phyloP scores from a whole-genome alignment of 1,284 basidiomycete genomes.

The Irpex sp. region DNA sequence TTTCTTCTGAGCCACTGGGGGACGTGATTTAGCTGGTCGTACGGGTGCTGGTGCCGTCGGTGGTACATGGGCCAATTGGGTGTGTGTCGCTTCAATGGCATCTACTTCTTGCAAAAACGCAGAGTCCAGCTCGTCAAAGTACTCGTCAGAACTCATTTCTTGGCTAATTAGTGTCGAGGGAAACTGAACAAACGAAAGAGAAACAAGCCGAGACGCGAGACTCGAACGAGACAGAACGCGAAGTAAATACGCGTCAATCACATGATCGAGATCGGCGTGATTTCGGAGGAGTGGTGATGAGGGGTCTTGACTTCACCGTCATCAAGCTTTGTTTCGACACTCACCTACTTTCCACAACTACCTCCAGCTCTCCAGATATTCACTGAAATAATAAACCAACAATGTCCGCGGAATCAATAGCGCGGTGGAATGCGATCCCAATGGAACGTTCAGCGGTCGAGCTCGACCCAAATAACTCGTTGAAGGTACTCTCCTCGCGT shows the following conservation, averaged over 20 bases:
- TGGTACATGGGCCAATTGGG: conserved; percentile 19
- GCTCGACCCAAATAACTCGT: conserved; percentile 10
- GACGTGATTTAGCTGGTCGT: neutral
- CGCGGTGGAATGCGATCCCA: conserved; percentile 69
- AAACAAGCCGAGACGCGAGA: neutral
- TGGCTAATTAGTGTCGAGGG: neutral
- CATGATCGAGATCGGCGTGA: neutral
- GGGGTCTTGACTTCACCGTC: no score
- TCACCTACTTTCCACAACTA: no score
- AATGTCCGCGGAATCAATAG: conserved; percentile 61
- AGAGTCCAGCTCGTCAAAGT: conserved; percentile 55
- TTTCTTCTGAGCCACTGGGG: conserved; percentile 8
- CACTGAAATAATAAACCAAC: no score
- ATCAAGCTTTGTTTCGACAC: no score
- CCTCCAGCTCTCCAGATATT: no score
- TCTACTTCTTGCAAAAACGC: conserved; percentile 50
- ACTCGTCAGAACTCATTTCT: conserved; percentile 62
- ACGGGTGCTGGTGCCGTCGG: conserved; percentile 4
- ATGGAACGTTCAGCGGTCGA: conserved; percentile 32
- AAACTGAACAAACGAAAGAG: neutral
- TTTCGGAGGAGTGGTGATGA: no score
- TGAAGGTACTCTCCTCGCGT: conserved; percentile 67
- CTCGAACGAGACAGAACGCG: conserved; percentile 1
- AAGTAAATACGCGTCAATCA: conserved; percentile 4
- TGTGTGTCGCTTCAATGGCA: conserved; percentile 58